These are phyloP conservation scores for Naganishia albida DNA, from an alignment of 1,284 basidiomycete genomes.

Conservation along the genomic window DNA sequence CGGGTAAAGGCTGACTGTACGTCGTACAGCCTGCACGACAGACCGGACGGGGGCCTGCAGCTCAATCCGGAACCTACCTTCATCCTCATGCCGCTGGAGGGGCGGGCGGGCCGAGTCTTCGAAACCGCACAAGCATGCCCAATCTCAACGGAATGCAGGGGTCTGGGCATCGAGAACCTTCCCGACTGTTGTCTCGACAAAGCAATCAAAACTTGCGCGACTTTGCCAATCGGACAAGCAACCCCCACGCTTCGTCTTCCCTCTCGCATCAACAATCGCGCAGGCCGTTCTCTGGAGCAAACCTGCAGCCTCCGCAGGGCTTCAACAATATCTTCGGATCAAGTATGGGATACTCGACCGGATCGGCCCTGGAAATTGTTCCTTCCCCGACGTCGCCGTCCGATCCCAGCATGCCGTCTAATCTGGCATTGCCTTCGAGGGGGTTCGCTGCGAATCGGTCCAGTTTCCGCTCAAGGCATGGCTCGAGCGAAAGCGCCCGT, in stretches of 20 bases:
- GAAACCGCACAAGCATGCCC: slow-evolving; percentile 95
- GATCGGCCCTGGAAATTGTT: slow-evolving; percentile 18
- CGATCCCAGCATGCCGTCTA: slow-evolving; percentile 12
- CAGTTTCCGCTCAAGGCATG: slow-evolving; percentile 15
- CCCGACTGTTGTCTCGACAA: slow-evolving; percentile 74
- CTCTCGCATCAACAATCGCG: slow-evolving; percentile 30
- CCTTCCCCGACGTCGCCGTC: slow-evolving; percentile 33
- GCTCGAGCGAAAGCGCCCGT: slow-evolving; percentile 7
- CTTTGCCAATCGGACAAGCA: slow-evolving; percentile 80
- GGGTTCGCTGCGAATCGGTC: slow-evolving; percentile 18
- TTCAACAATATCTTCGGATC: slow-evolving; percentile 41
- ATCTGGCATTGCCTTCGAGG: slow-evolving; percentile 21
- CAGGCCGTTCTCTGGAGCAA: slow-evolving; percentile 41
- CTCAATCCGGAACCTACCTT: slow-evolving; percentile 22
- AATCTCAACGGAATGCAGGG: slow-evolving; percentile 58
- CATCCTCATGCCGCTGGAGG: slow-evolving; percentile 24
- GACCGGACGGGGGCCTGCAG: slow-evolving; percentile 8
- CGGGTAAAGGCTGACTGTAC: background rate
- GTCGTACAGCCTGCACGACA: slow-evolving; percentile 15
- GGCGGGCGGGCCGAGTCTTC: slow-evolving; percentile 55
- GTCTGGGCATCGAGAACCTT: slow-evolving; percentile 69
- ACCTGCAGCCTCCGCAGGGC: slow-evolving; percentile 22
- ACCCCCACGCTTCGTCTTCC: slow-evolving; percentile 32
- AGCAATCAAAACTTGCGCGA: slow-evolving; percentile 89
- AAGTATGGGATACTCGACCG: slow-evolving; percentile 25